Conservation (phyloP, 2,329 filamentous ascomycete species). For the Geosmithia flava region DNA sequence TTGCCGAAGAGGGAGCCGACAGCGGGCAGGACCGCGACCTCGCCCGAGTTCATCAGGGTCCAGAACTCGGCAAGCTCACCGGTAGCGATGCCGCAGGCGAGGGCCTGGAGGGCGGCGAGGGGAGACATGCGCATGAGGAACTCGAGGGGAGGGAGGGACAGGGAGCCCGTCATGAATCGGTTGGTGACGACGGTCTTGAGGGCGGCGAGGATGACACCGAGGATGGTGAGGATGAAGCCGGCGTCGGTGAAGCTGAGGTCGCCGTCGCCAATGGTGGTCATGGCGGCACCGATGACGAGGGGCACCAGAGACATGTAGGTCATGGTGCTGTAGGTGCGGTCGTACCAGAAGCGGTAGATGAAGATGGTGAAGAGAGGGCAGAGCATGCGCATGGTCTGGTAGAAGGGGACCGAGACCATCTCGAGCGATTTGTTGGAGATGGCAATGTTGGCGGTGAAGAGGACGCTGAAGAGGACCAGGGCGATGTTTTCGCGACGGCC, state of each 20-base stretch:
- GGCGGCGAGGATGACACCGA: slow-evolving; percentile 40
- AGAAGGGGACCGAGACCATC: slow-evolving; percentile 53
- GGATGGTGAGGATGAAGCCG: slow-evolving; percentile 41
- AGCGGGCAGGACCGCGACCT: slow-evolving; percentile 20
- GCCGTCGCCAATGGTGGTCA: slow-evolving; percentile 50
- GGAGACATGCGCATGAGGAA: slow-evolving; percentile 52
- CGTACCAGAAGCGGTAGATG: slow-evolving; percentile 45
- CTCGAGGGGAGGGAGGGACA: slow-evolving; percentile 45
- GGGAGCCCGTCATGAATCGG: slow-evolving; percentile 48
- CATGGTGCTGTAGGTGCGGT: slow-evolving; percentile 37
- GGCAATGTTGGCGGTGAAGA: slow-evolving; percentile 53
- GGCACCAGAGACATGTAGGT: slow-evolving; percentile 50
- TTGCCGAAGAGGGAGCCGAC: slow-evolving; percentile 34
- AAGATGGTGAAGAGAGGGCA: slow-evolving; percentile 49
- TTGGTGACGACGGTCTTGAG: slow-evolving; percentile 53
- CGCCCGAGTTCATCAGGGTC: slow-evolving; percentile 18
- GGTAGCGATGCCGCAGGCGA: slow-evolving; percentile 35
- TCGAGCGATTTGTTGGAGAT: slow-evolving; percentile 50
- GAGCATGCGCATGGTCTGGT: slow-evolving; percentile 51
- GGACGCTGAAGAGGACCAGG: slow-evolving; percentile 44
- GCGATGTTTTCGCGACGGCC: slow-evolving; percentile 38
- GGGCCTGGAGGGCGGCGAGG: slow-evolving; percentile 41
- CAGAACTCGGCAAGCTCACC: slow-evolving; percentile 37
- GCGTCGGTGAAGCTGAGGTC: slow-evolving; percentile 50
- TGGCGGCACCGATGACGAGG: slow-evolving; percentile 44